Conservation (phyloP, 2,329 filamentous ascomycete genomes). For the Colletotrichum sp. region DNA sequence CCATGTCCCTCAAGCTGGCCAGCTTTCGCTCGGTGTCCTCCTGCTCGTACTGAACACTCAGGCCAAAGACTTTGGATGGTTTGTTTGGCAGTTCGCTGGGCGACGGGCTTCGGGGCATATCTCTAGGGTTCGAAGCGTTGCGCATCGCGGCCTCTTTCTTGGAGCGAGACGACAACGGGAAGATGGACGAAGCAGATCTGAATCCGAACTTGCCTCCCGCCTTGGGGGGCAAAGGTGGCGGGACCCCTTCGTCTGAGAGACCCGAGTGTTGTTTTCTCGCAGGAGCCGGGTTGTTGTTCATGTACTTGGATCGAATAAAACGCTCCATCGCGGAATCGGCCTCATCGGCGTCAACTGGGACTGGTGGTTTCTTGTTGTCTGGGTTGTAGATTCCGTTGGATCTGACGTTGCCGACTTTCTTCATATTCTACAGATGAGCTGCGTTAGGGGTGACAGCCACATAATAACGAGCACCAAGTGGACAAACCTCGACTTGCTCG, state of each 20-base stretch:
- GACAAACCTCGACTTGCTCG: conserved; percentile 91
- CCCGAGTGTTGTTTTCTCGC: conserved; percentile 46
- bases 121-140: conserved; percentile 24
- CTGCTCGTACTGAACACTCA: conserved; percentile 62
- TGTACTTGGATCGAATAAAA: conserved; percentile 94
- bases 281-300: conserved; percentile 55
- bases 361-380: conserved; percentile 78
- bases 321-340: conserved; percentile 93
- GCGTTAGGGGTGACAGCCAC: not conserved
- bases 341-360: conserved; percentile 91
- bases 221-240: conserved; percentile 68
- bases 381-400: conserved; percentile 94
- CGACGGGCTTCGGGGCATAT: conserved; percentile 34
- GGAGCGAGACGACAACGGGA: conserved; percentile 66
- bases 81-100: conserved; percentile 60
- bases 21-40: conserved; percentile 80
- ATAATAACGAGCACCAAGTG: not conserved
- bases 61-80: conserved; percentile 72
- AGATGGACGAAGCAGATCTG: conserved; percentile 69
- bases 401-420: conserved; percentile 81
- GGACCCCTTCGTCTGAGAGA: conserved; percentile 61
- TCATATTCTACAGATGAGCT: conserved; percentile 77
- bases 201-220: conserved; percentile 67
- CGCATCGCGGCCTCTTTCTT: conserved; percentile 56
- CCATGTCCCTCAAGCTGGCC: conserved; percentile 83